phyloP scores from a whole-genome alignment of 352 stramenopile species.

The Phytophthora lateralis region DNA sequence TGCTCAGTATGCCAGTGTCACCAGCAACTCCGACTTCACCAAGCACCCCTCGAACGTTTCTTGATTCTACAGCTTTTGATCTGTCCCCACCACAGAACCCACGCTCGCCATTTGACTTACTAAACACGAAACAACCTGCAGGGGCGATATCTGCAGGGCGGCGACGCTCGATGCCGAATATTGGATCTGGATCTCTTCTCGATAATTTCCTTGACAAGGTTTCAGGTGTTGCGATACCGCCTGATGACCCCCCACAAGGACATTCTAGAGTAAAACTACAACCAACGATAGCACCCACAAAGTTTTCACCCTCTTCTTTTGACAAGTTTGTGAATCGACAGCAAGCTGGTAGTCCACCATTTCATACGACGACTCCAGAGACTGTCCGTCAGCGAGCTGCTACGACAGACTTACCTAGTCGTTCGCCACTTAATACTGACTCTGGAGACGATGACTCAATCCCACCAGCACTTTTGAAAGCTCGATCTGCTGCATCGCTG shows the following conservation, averaged over 20 bases:
- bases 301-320: constrained; percentile 2
- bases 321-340: constrained; percentile 5
- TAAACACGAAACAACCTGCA: not conserved
- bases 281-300: not conserved
- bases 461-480: constrained; percentile 7
- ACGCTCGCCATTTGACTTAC: constrained; percentile 5
- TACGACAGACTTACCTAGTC: constrained; percentile 10
- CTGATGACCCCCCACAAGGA: not conserved
- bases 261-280: constrained; percentile 10
- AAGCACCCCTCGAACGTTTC: not conserved
- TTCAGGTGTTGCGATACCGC: not conserved
- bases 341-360: constrained; percentile 1
- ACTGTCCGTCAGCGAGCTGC: constrained; percentile 17
- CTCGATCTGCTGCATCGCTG: constrained; percentile 15
- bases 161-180: constrained; percentile 18
- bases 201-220: constrained; percentile 42
- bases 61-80: not conserved
- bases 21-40: constrained; percentile 1
- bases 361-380: not conserved
- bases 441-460: not conserved
- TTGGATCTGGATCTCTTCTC: constrained; percentile 15
- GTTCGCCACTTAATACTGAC: not conserved
- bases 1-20: not conserved
- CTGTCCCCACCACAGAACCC: constrained; percentile 16
- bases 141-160: constrained; percentile 6